These are phyloP conservation scores for Paraphoma sp. DNA, from an alignment of 2,329 filamentous ascomycete genomes.

Conservation along the genomic window DNA sequence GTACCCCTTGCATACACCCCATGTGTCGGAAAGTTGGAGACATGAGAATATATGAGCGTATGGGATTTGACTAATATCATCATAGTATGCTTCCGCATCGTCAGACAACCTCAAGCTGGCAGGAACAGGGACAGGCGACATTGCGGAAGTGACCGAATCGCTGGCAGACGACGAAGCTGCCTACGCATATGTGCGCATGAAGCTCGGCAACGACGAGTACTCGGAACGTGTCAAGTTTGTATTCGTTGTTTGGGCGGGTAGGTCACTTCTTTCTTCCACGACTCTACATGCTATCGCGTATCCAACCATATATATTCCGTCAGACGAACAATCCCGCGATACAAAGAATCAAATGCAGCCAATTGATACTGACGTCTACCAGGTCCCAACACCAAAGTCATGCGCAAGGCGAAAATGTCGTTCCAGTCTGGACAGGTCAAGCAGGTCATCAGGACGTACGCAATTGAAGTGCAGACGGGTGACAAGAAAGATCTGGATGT, in stretches of 20 bases:
- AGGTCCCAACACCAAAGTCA: slow-evolving; percentile 63
- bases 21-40: neutral
- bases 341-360: too few species aligned
- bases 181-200: slow-evolving; percentile 65
- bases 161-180: slow-evolving; percentile 68
- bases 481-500: slow-evolving; percentile 68
- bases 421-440: slow-evolving; percentile 73
- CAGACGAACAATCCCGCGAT: too few species aligned
- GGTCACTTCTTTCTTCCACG: slow-evolving; percentile 27
- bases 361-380: neutral
- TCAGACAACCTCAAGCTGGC: slow-evolving; percentile 65
- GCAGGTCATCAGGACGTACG: slow-evolving; percentile 68
- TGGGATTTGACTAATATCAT: neutral
- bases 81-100: slow-evolving; percentile 47
- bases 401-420: slow-evolving; percentile 73
- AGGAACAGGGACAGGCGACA: slow-evolving; percentile 66
- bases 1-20: neutral
- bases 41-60: neutral
- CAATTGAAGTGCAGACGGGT: slow-evolving; percentile 68
- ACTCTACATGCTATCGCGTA: neutral
- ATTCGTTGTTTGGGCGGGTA: slow-evolving; percentile 72
- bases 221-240: slow-evolving; percentile 72
- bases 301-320: too few species aligned
- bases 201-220: slow-evolving; percentile 76
- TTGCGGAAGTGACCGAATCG: slow-evolving; percentile 62